Percentiles rank a stretch among this genome's conserved stretches.
These are phyloP conservation scores for Sporothrix brunneoviolacea DNA, from an alignment of 2,329 filamentous ascomycete genomes.

Conservation along the genomic window DNA sequence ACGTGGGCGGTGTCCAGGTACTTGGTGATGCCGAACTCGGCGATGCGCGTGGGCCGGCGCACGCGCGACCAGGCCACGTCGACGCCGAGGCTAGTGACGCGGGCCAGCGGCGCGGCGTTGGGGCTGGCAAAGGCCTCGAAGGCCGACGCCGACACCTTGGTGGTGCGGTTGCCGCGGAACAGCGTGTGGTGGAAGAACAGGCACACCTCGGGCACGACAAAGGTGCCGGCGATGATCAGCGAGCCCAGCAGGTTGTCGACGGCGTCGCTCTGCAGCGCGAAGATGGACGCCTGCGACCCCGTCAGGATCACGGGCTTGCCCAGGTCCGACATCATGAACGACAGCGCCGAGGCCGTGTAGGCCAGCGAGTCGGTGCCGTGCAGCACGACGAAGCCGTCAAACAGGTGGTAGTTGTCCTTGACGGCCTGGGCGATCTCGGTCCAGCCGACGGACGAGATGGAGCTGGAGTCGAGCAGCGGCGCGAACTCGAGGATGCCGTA, in stretches of 20 bases:
- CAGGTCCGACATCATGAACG: conserved; percentile 87
- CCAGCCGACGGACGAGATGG: conserved; percentile 82
- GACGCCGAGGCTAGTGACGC: conserved; percentile 72
- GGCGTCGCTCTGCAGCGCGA: conserved; percentile 83
- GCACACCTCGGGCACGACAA: conserved; percentile 87
- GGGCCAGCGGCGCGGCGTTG: conserved; percentile 76
- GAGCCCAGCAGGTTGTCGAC: conserved; percentile 85
- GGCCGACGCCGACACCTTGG: conserved; percentile 78
- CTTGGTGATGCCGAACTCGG: conserved; percentile 66
- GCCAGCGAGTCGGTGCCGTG: conserved; percentile 87
- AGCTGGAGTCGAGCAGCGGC: conserved; percentile 80
- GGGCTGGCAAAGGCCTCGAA: conserved; percentile 85
- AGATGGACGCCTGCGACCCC: conserved; percentile 76
- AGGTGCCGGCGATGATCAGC: conserved; percentile 83
- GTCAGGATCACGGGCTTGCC: conserved; percentile 89
- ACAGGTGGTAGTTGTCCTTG: conserved; percentile 76
- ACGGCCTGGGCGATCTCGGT: conserved; percentile 75
- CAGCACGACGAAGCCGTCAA: conserved; percentile 84
- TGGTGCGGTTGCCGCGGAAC: conserved; percentile 80
- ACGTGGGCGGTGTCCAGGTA: conserved; percentile 82
- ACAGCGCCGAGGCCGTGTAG: conserved; percentile 83
- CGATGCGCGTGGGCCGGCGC: conserved; percentile 64
- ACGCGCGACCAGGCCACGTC: conserved; percentile 76
- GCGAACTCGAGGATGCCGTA: conserved; percentile 82
- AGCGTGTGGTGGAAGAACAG: conserved; percentile 91